Base-by-base conservation (phyloP, 495 filamentous ascomycete species). In the Pyrenula aspistea region DNA sequence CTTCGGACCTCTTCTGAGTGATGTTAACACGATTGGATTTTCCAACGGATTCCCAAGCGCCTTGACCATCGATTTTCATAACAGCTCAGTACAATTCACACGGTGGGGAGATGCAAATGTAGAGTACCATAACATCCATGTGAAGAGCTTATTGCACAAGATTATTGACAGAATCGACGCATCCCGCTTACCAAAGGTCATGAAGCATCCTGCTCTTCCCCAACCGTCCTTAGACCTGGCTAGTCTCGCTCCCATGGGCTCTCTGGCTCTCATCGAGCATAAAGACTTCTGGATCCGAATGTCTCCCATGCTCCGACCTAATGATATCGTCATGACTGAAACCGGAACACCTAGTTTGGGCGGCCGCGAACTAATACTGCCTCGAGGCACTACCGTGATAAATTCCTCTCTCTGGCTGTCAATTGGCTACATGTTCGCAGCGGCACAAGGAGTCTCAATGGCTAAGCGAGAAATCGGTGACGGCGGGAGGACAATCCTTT, bases 401-500 rank as follows among this genome's bases (percentile, higher is more conserved):
- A 60, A 59, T 31, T 66, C 69, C 20, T 63, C 66, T 1, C 73
- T 68, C 49, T 77, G 70, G 68, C 63, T 71, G 1, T 75, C 73
- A 0, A 73, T 76, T 31, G 76, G 77, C 0, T 72, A 73, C 62
- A 77, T 74, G 71, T 64, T 78, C 12, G 72, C 70, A 11, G 73
- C 74, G 8, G 69, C 68, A n/a, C 65, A 78, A 24, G 74, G 78
- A 36, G 72, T 74, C 10, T 68, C 75, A 0, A 62, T 79, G 4
- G 76, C 77, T n/a, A 67, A 72, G 22, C 62, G 68, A 15, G 69
- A 75, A 31, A 8, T 52, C 10, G 63, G 67, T 42, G 50, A 63
- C 23, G 50, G 50, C 50, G 61, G 63, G 36, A 69, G 76, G 15
- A 71, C 71, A 0, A 79, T 92, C 53, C 71, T 94, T 54, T 85